Conservation (phyloP, 2,329 filamentous ascomycete species). For the Aspergillus felis region DNA sequence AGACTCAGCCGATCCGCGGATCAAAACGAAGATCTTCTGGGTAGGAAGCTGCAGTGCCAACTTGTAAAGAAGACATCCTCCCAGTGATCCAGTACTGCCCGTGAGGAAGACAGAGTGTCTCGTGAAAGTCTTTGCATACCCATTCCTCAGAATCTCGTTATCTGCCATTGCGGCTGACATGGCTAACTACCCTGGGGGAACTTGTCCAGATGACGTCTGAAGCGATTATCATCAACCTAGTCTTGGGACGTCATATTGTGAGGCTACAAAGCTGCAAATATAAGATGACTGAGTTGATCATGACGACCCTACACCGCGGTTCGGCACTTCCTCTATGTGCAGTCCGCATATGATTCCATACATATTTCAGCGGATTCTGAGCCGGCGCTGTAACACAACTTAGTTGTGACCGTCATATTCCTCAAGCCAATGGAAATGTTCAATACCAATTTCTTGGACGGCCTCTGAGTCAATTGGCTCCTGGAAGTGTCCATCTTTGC, state of each 20-base stretch:
- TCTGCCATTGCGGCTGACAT: constrained; percentile 8
- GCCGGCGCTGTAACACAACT: not conserved
- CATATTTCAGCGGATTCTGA: not conserved
- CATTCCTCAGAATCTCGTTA: constrained; percentile 19
- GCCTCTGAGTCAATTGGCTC: not conserved
- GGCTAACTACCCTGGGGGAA: not conserved
- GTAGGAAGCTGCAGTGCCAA: constrained; percentile 30
- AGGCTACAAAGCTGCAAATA: not conserved
- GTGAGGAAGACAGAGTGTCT: constrained; percentile 28
- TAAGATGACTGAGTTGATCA: not conserved
- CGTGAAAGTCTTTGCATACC: constrained; percentile 24
- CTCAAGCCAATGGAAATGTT: not conserved
- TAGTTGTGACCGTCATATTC: not conserved
- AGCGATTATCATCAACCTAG: not conserved
- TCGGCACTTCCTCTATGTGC: not conserved
- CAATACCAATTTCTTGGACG: not conserved
- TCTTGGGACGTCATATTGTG: not conserved
- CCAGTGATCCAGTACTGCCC: constrained; percentile 29
- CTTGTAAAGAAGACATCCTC: constrained; percentile 33
- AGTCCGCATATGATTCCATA: not conserved
- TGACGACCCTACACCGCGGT: not conserved
- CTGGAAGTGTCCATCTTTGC: not conserved
- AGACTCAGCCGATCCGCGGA: constrained; percentile 19
- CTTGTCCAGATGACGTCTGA: not conserved
- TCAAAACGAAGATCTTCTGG: constrained; percentile 27